Conservation (phyloP, 441 rosid species). For the Gossypium davidsonii region DNA sequence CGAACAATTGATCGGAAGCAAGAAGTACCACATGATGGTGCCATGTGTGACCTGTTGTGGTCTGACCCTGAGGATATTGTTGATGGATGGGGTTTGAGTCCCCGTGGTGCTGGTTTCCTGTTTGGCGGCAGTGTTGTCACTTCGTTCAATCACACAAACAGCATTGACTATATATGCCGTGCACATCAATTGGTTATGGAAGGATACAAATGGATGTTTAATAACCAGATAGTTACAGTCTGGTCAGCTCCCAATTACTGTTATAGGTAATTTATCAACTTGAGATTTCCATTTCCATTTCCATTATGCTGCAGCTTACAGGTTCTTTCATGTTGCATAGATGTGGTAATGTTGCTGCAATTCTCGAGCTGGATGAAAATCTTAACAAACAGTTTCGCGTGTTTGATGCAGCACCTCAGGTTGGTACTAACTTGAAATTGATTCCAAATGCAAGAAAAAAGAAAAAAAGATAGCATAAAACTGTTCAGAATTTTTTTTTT, state of each 20-base stretch:
- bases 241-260: slow-evolving; percentile 99
- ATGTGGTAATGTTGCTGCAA: slow-evolving; percentile 84
- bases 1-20: slow-evolving; percentile 83
- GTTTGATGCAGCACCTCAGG: slow-evolving; percentile 82
- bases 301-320: neutral
- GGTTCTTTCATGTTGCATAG: slow-evolving; percentile 32
- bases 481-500: neutral
- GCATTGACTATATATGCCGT: slow-evolving; percentile 76
- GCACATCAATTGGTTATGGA: slow-evolving; percentile 97
- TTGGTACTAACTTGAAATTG: slow-evolving; percentile 18
- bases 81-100: slow-evolving; percentile 95
- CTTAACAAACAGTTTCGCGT: slow-evolving; percentile 58
- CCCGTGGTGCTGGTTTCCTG: slow-evolving; percentile 84
- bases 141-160: slow-evolving; percentile 69
- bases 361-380: slow-evolving; percentile 80
- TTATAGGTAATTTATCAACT: slow-evolving; percentile 52
- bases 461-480: neutral
- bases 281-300: neutral
- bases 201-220: slow-evolving; percentile 92
- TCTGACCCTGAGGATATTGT: slow-evolving; percentile 93
- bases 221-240: slow-evolving; percentile 76
- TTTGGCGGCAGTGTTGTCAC: slow-evolving; percentile 81
- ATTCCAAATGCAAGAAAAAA: neutral
- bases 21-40: slow-evolving; percentile 98
- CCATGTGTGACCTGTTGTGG: slow-evolving; percentile 94